Evolutionary conservation across 768 basidiomycete genomes (phyloP), one percentile per base, ranked within the genome.

Genomic region (Hypsizygus marmoreus): DNA sequence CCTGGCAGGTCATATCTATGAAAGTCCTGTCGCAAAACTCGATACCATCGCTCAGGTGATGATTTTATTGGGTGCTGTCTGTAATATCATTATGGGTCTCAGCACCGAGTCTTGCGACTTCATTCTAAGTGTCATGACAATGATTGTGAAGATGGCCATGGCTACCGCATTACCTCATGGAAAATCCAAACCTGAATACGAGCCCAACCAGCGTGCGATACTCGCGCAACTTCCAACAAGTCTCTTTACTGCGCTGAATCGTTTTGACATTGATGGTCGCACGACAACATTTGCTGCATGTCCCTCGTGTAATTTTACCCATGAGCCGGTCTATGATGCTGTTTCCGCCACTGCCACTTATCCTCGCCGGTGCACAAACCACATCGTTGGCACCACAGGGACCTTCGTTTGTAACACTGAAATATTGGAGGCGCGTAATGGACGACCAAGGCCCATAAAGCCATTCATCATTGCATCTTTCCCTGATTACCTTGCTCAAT

Each of bases 171-270:
- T 14, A 17, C 23, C 25, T 7, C 7, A 26, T 35, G 6, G 4
- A 35, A 12, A 35, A 19, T n/a, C n/a, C n/a, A n/a, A n/a, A n/a
- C n/a, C n/a, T n/a, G 20, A 33, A 12, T 43, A 45, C 31, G 25
- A 23, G 10, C 12, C 8, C 3, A 9, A 36, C 6, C 53, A 55
- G 26, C 9, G 22, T 2, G 19, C 25, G 30, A 40, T 52, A 1
- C 41, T 56, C 13, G n/a, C 40, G 5, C 49, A 56, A 32, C 43
- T 59, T 12, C 57, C 54, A 8, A 45, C 23, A 6, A 58, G 30
- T 17, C 38, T 58, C 2, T 44, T 28, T 36, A 38, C 51, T 0
- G 51, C 54, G 7, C 17, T 55, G 50, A n/a, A n/a, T n/a, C n/a
- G n/a, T n/a, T n/a, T n/a, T n/a, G n/a, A n/a, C n/a, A n/a, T n/a